phyloP scores from a whole-genome alignment of 352 stramenopile genomes.

The Phytophthora constricta region DNA sequence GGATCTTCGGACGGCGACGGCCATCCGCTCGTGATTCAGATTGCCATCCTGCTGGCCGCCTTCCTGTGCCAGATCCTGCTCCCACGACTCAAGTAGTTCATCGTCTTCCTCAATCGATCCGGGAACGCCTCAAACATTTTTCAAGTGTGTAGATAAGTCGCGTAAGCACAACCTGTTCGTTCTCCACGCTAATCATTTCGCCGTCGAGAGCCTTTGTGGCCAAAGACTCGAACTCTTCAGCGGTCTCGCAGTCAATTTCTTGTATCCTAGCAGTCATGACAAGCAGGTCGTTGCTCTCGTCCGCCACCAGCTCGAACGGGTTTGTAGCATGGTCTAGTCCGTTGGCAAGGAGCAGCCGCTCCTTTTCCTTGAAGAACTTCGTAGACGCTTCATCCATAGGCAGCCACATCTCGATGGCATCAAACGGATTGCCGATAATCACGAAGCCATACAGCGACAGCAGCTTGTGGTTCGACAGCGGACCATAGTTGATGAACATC shows the following conservation, averaged over 20 bases:
- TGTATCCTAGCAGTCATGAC: conserved; percentile 70
- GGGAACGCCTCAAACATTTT: conserved; percentile 62
- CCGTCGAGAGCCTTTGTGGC: conserved; percentile 57
- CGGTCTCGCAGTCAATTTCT: conserved; percentile 60
- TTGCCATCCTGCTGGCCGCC: conserved; percentile 28
- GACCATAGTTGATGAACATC: conserved; percentile 84
- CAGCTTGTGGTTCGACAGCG: conserved; percentile 85
- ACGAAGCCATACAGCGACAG: conserved; percentile 85
- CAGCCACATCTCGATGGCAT: conserved; percentile 78
- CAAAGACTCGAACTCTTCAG: conserved; percentile 41
- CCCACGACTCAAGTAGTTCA: conserved; percentile 37
- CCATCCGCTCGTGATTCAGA: conserved; percentile 62
- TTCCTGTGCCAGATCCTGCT: conserved; percentile 25
- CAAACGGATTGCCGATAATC: conserved; percentile 66
- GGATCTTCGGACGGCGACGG: conserved; percentile 53
- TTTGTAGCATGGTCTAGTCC: conserved; percentile 68
- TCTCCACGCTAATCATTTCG: conserved; percentile 57
- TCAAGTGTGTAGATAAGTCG: conserved; percentile 71
- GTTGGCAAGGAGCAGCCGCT: conserved; percentile 45
- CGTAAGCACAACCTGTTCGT: conserved; percentile 59
- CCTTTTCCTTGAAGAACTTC: conserved; percentile 55
- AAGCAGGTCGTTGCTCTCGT: conserved; percentile 73
- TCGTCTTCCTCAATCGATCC: conserved; percentile 55
- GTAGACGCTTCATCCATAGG: conserved; percentile 63
- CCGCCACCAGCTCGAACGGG: conserved; percentile 67